Evolutionary conservation across 2,329 filamentous ascomycete genomes (phyloP).

Genomic region (Arthroderma sp.): DNA sequence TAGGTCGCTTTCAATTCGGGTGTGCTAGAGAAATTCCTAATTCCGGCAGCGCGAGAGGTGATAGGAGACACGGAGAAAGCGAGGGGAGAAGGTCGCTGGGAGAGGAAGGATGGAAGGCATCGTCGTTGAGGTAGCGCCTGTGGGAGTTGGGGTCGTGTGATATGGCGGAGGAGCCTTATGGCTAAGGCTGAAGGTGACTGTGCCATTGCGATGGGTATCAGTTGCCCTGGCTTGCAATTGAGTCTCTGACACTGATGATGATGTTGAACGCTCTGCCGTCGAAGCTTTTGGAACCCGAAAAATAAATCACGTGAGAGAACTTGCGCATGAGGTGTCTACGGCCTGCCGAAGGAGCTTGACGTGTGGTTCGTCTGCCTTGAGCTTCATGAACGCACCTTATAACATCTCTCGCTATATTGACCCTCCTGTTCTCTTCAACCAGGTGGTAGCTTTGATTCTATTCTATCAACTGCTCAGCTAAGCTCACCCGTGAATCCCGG

Average conservation of each 20-base stretch:
- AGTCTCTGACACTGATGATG: too few relatives aligned
- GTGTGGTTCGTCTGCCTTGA: constrained; percentile 16
- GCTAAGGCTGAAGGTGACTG: constrained; percentile 23
- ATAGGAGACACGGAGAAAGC: constrained; percentile 16
- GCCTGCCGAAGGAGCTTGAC: constrained; percentile 24
- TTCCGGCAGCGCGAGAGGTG: constrained; percentile 13
- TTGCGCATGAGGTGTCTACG: constrained; percentile 18
- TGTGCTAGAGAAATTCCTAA: constrained; percentile 45
- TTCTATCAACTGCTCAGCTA: too few relatives aligned
- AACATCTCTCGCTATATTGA: too few relatives aligned
- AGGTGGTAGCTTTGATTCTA: too few relatives aligned
- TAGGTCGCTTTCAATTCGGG: constrained; percentile 48
- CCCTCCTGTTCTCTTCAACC: too few relatives aligned
- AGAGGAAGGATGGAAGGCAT: constrained; percentile 10
- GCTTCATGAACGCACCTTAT: not conserved
- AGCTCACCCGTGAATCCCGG: not conserved
- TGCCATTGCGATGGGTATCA: constrained; percentile 11
- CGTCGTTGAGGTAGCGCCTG: constrained; percentile 16
- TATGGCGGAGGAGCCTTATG: constrained; percentile 22
- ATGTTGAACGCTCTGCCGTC: too few relatives aligned
- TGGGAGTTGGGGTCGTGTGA: constrained; percentile 15
- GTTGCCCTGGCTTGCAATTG: too few relatives aligned
- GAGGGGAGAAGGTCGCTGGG: constrained; percentile 10
- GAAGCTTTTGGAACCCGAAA: not conserved
- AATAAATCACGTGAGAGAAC: constrained; percentile 15